phyloP scores from a whole-genome alignment of 139 green algal species.

The Tetradesmus lagerheimii region DNA sequence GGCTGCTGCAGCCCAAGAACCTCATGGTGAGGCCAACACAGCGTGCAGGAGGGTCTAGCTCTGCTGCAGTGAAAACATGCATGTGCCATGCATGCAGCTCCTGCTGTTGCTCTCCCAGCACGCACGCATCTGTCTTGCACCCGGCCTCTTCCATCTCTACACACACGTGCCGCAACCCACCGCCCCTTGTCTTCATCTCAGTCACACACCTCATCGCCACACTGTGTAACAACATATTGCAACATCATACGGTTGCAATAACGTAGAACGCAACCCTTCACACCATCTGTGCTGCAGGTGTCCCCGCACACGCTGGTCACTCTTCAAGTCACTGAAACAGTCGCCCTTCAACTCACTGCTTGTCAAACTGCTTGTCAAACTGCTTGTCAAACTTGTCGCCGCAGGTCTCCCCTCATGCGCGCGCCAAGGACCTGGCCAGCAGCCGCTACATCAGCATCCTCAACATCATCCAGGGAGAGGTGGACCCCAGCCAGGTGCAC shows the following conservation, averaged over 20 bases:
- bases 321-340: too few species aligned
- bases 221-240: too few species aligned
- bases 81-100: not conserved
- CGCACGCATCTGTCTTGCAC: not conserved
- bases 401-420: conserved; percentile 84
- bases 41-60: not conserved
- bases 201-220: too few species aligned
- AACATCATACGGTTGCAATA: too few species aligned
- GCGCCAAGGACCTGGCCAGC: conserved; percentile 79
- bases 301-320: too few species aligned
- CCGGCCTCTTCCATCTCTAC: not conserved
- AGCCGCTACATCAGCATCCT: conserved; percentile 98
- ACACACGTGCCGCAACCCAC: too few species aligned
- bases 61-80: not conserved
- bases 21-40: conserved; percentile 87
- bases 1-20: conserved; percentile 97
- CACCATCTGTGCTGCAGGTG: too few species aligned
- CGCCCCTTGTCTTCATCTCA: too few species aligned
- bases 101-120: not conserved
- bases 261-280: too few species aligned
- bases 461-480: conserved; percentile 95
- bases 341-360: too few species aligned
- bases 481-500: conserved; percentile 83
- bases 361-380: too few species aligned
- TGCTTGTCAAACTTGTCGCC: not conserved